These are phyloP conservation scores for Ogataea degrootiae DNA, from an alignment of 805 yeast species.

Conservation along the genomic window DNA sequence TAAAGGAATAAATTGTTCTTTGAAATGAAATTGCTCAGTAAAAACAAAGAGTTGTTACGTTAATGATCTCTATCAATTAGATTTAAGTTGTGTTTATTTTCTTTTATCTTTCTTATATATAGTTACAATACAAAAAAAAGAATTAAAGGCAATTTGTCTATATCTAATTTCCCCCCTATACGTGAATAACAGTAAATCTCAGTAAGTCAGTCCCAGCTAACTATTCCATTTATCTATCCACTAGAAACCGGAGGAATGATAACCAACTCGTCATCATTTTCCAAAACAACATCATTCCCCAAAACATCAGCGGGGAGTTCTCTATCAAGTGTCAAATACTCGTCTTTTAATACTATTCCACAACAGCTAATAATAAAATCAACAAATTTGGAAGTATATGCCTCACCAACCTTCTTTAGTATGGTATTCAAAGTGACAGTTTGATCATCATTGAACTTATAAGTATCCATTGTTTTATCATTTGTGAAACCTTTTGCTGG, in stretches of 20 bases:
- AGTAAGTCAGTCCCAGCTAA: too few relatives aligned
- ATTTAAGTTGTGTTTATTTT: too few relatives aligned
- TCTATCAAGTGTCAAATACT: conserved; percentile 22
- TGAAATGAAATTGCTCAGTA: not conserved
- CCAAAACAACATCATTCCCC: conserved; percentile 8
- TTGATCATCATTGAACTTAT: not conserved
- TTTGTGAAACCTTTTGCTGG: conserved; percentile 27
- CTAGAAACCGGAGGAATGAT: conserved; percentile 31
- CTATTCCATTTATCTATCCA: conserved; percentile 12
- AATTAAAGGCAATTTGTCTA: not conserved
- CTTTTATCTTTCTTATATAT: too few relatives aligned
- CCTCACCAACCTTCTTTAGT: not conserved
- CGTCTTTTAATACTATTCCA: conserved; percentile 26
- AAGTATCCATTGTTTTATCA: conserved; percentile 11
- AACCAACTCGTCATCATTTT: conserved; percentile 19
- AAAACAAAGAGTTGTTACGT: not conserved
- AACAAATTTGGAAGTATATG: conserved; percentile 17
- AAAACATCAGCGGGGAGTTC: not conserved
- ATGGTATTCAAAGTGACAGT: conserved; percentile 4
- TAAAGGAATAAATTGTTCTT: conserved; percentile 24
- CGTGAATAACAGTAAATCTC: too few relatives aligned
- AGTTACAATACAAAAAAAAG: too few relatives aligned
- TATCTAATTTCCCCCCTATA: not conserved
- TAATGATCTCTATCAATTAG: too few relatives aligned
- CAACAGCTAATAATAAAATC: conserved; percentile 19